Conservation (phyloP, 2,329 filamentous ascomycete species). For the Neonectria coccinea region DNA sequence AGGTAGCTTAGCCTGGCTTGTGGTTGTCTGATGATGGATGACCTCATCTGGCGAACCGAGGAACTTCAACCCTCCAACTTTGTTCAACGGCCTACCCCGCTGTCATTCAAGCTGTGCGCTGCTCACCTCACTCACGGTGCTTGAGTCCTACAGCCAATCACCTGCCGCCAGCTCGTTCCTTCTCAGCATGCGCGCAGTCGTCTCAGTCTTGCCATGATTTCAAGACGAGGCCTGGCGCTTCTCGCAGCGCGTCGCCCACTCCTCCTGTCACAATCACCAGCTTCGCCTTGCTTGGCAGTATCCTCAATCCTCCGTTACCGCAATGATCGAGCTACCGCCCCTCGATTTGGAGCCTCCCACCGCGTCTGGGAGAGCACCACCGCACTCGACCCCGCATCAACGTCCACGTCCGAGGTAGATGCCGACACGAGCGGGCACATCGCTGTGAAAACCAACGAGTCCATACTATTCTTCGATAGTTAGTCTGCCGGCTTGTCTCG, state of each 20-base stretch:
- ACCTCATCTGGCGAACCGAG: slow-evolving; percentile 25
- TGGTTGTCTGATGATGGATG: slow-evolving; percentile 28
- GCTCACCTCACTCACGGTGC: slow-evolving; percentile 1
- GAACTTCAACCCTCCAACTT: slow-evolving; percentile 26
- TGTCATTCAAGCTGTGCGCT: background rate
- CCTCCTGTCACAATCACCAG: slow-evolving; percentile 24
- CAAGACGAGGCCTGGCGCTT: slow-evolving; percentile 43
- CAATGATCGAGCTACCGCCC: slow-evolving; percentile 15
- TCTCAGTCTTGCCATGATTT: slow-evolving; percentile 44
- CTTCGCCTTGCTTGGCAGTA: slow-evolving; percentile 22
- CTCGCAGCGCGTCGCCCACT: slow-evolving; percentile 41
- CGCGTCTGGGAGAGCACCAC: slow-evolving; percentile 45
- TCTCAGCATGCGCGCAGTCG: slow-evolving; percentile 29
- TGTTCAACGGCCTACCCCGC: slow-evolving; percentile 7
- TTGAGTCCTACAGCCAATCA: background rate
- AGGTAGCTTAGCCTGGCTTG: slow-evolving; percentile 3
- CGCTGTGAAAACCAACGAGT: slow-evolving; percentile 78
- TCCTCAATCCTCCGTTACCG: slow-evolving; percentile 28
- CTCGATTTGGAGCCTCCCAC: slow-evolving; percentile 14
- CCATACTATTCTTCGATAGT: slow-evolving; percentile 92
- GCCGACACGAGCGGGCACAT: slow-evolving; percentile 85
- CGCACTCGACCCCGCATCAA: slow-evolving; percentile 30
- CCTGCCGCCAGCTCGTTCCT: background rate
- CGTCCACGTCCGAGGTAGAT: slow-evolving; percentile 49
- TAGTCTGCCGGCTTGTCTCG: slow-evolving; percentile 46